Base-by-base conservation (phyloP, 2,329 filamentous ascomycete species). In the Metarhizium humberi region DNA sequence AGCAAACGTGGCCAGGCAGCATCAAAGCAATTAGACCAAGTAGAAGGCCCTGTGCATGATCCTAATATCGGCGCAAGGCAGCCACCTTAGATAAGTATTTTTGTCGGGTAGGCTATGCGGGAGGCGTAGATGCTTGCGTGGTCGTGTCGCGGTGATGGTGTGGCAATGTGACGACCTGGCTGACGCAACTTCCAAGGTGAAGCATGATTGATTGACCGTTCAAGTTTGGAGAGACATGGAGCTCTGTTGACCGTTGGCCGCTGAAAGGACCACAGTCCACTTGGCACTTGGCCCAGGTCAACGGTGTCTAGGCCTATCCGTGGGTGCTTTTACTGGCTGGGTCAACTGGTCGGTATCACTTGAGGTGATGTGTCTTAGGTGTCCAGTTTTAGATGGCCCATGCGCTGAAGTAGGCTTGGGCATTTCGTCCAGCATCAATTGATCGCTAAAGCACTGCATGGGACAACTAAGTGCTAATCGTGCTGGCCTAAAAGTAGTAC, bases 201-300 rank as follows among this genome's bases (percentile, higher is more conserved):
- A 79, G 76, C 1, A 82, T 80, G n/a, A 8, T n/a, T 18, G 6
- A 25, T 25, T 25, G 25, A 25, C 25, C 25, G 25, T 25, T 25
- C 20, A 25, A 25, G 20, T 25, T 25, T 25, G 25, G 25, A 25
- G 25, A 25, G 25, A 25, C 25, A 18, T 3, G 6, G 40, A 42
- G n/a, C 14, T 42, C 40, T 42, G 40, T 14, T 42, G 14, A 16
- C 40, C 10, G n/a, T 42, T 42, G 40, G 40, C 32, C 32, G 32
- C 32, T 34, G 7, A 34, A 11, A 11, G 32, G 10, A 25, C 25
- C 25, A 25, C 25, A 25, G 25, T 25, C 25, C 25, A 25, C 25
- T 25, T 25, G 25, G 25, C 25, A 25, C 25, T 25, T 25, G 25
- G 25, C 25, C 4, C 25, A 25, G 25, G 25, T 25, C 25, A 25